Evolutionary conservation across 2,329 filamentous ascomycete genomes (phyloP), one percentile per base, ranked within the genome.

Genomic region (Colletotrichum magnum): DNA sequence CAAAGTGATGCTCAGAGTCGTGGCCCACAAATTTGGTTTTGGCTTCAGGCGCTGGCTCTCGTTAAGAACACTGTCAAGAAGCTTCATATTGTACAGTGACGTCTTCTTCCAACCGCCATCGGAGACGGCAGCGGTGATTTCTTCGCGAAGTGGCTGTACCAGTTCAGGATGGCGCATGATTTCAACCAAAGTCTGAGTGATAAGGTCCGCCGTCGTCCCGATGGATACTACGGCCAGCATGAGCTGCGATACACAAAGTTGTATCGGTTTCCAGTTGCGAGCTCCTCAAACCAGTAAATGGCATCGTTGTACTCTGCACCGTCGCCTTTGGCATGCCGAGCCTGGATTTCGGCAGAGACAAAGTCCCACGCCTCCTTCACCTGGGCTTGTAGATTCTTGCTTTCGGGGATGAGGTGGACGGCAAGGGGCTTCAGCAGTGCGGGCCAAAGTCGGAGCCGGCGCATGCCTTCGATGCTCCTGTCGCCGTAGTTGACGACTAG

Each of bases 21-120:
- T n/a, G n/a, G n/a, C n/a, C n/a, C n/a, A n/a, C n/a, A 32, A 9
- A 32, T 32, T 32, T 32, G 28, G 28, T 32, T 32, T 61, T 16
- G 73, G 73, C 65, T 73, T 75, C 1, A 74, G 47, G 15, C 74
- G 60, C 57, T 76, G 74, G 6, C 67, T 61, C 59, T 76, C 74
- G 21, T 76, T 75, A 15, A 76, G 26, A 2, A 74, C 71, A 50
- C 73, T 74, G 52, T 76, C 73, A 60, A 76, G 64, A 7, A 75
- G 68, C 50, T 73, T 70, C 57, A 59, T 59, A 6, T 59, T 50
- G 26, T 36, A 36, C 4, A 59, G 18, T 1, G 57, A 39, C 16
- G 57, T 39, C 16, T 50, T 50, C 45, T 21, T 36, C 57, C 45
- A 59, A 26, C 43, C 57, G 0, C 45, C n/a, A 24, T 59, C 43